These are phyloP conservation scores for Leptodermis oblonga DNA, from an alignment of 257 asterid species.

Conservation along the genomic window DNA sequence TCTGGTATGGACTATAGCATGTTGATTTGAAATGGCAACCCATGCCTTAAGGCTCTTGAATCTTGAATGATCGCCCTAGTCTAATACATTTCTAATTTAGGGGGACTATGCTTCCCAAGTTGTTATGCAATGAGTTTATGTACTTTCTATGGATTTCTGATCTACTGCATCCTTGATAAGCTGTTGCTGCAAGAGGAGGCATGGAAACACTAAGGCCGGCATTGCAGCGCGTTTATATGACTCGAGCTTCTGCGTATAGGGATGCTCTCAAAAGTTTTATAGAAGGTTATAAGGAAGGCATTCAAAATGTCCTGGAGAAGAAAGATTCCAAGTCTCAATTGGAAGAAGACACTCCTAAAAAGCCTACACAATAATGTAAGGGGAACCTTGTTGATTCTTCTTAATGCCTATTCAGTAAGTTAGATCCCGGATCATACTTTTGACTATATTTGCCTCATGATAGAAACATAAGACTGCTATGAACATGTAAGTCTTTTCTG, in stretches of 20 bases:
- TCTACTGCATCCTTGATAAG: slow-evolving; percentile 22
- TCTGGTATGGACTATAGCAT: neutral
- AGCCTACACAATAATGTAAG: slow-evolving; percentile 16
- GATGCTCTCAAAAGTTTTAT: slow-evolving; percentile 87
- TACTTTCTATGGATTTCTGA: slow-evolving; percentile 7
- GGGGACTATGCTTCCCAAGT: neutral
- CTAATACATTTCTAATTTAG: neutral
- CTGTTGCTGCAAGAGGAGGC: slow-evolving; percentile 93
- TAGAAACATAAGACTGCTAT: neutral
- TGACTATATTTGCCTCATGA: neutral
- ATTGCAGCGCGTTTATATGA: slow-evolving; percentile 87
- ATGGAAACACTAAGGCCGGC: slow-evolving; percentile 86
- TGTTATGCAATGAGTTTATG: neutral
- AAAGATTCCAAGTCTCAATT: slow-evolving; percentile 36
- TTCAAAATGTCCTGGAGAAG: slow-evolving; percentile 75
- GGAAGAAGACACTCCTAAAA: slow-evolving; percentile 33
- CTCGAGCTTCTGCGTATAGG: slow-evolving; percentile 80
- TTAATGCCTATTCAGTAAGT: neutral
- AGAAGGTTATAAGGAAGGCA: slow-evolving; percentile 92
- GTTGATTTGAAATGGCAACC: neutral
- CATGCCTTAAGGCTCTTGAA: neutral
- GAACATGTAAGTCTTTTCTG: neutral
- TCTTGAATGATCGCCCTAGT: neutral
- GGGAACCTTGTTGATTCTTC: neutral
- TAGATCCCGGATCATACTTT: slow-evolving; percentile 1